These are phyloP conservation scores for Sporisorium exsertum DNA, from an alignment of 1,284 basidiomycete genomes.

Conservation along the genomic window DNA sequence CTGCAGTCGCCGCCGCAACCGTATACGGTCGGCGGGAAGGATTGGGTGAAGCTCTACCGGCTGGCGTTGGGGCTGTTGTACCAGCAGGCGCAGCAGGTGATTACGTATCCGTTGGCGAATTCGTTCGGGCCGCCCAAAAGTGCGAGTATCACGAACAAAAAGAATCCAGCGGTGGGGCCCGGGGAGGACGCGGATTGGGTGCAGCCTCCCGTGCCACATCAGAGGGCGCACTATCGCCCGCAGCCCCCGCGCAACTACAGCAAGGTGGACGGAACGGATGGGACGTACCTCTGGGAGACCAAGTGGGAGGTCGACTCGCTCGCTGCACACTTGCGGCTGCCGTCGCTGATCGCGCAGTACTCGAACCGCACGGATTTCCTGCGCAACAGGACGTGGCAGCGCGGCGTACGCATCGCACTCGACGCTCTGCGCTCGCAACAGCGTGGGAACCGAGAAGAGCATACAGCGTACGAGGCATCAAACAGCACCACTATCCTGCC, in stretches of 20 bases:
- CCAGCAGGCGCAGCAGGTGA: conserved; percentile 50
- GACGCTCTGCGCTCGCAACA: conserved; percentile 50
- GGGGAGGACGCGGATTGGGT: conserved; percentile 44
- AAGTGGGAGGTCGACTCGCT: conserved; percentile 62
- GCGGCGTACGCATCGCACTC: conserved; percentile 45
- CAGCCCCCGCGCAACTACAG: conserved; percentile 41
- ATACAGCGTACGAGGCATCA: conserved; percentile 23
- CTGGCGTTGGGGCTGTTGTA: conserved; percentile 50
- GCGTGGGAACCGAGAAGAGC: conserved; percentile 41
- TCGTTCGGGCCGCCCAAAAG: conserved; percentile 51
- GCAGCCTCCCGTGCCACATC: conserved; percentile 39
- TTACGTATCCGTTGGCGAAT: conserved; percentile 49
- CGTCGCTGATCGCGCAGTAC: conserved; percentile 38
- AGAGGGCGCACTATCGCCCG: conserved; percentile 31
- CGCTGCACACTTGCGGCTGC: conserved; percentile 35
- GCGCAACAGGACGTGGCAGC: conserved; percentile 40
- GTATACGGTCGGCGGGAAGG: conserved; percentile 26
- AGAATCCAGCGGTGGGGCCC: conserved; percentile 38
- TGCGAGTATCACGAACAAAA: conserved; percentile 45
- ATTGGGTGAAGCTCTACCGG: conserved; percentile 54
- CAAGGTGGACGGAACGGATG: conserved; percentile 61
- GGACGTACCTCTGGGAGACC: conserved; percentile 59
- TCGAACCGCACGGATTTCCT: conserved; percentile 41
- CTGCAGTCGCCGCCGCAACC: conserved; percentile 25
- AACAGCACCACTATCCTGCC: conserved; percentile 28